Conservation (phyloP, 2,329 filamentous ascomycete genomes). For the Coniochaeta pulveracea region DNA sequence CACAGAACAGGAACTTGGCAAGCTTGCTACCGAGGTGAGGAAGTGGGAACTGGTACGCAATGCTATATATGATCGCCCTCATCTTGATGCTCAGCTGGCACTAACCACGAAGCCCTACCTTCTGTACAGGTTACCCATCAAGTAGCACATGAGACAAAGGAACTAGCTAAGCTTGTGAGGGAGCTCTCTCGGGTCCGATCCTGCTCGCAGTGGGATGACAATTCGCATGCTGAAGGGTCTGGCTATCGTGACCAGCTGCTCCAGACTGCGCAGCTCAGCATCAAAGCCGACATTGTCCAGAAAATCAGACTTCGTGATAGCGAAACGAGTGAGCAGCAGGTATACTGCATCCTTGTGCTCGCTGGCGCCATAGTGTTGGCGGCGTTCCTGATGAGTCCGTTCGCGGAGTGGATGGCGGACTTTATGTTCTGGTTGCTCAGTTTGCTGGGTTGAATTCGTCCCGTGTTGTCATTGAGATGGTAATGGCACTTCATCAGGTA, state of each 20-base stretch:
- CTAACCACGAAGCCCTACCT: neutral
- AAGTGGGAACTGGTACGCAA: no score
- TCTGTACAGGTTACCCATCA: conserved; percentile 1
- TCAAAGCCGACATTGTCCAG: conserved; percentile 1
- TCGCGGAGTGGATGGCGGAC: neutral
- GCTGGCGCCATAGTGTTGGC: neutral
- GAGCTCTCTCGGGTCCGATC: neutral
- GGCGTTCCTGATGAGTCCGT: conserved; percentile 1
- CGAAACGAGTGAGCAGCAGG: neutral
- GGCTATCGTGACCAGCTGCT: conserved; percentile 3
- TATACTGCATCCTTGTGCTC: neutral
- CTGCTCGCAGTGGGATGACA: no score
- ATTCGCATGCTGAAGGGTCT: no score
- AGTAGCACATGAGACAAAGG: neutral
- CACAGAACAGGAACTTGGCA: no score
- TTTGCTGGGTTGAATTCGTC: no score
- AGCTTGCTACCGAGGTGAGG: no score
- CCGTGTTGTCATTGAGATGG: no score
- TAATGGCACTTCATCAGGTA: no score
- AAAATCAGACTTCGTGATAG: neutral
- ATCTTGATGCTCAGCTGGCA: no score
- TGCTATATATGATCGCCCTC: no score
- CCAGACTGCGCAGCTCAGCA: neutral
- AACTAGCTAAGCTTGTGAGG: neutral
- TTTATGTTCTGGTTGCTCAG: no score